Base-by-base conservation (phyloP, 768 basidiomycete genomes). In the Psilocybe cyanescens region DNA sequence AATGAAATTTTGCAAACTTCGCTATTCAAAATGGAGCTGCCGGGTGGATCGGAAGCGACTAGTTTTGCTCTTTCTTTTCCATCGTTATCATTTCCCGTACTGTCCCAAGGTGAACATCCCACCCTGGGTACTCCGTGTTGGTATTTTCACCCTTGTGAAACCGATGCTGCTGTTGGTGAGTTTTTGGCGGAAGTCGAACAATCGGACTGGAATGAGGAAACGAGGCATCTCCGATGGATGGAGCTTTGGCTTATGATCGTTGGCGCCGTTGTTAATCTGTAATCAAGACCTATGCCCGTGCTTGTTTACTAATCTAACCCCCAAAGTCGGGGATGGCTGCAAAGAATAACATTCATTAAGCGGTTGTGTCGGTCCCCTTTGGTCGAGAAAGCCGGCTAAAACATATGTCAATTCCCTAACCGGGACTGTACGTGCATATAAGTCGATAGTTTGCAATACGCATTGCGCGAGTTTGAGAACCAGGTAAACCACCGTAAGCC, bases 131-230 rank as follows among this genome's bases (percentile, higher is more conserved):
- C 78, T 2, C 87, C 89, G 8, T 88, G 86, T 58, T 97, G 93
- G 93, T 93, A 88, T 68, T 77, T 97, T 41, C 95, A 97, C 71
- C 95, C 95, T 8, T 97, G 95, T 71, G 87, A 92, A 71, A 91
- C 88, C 3, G 80, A 81, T 8, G 74, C 73, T 35, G 84, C 86
- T 1, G 84, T 97, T 1, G 76, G 77, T 24, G 94, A 96, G 74
- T 75, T 97, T 19, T 71, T 94, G 74, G 65, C 68, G 19, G 90
- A 86, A 62, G 72, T 78, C 9, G 70, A 71, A 14, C 63, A 67
- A 37, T 71, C 70, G 4, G 72, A 67, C 29, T 70, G 70, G 71
- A 64, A 65, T 33, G 75, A 78, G 59, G 74, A 72, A 14, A 67
- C 66, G 53, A 62, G 70, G 50, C 62, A 74, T 52, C 66, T 75